Evolutionary conservation across 163 green algal species (phyloP), one percentile per base, ranked within the genome.

Genomic region (Prototheca wickerhamii): DNA sequence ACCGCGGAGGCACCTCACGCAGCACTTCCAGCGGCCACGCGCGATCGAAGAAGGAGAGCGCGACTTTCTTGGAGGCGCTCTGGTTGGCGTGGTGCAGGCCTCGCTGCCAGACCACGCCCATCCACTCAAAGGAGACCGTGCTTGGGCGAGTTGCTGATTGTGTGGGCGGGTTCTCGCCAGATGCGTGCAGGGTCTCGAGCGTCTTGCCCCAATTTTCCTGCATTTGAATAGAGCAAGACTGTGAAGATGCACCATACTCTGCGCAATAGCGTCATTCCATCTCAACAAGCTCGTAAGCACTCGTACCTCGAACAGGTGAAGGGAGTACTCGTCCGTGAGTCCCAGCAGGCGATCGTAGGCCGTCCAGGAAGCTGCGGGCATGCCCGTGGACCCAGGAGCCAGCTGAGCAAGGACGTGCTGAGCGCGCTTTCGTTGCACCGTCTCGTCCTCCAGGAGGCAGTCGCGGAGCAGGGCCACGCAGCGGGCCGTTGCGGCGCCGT

Each of bases 71-170:
- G 23, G 23, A 6, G 23, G 30, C 53, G 18, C 8, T 23, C 28
- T n/a, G 53, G 53, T 35, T 60, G 53, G 53, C 6, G 8, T 60
- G 53, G 29, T 5, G 8, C 10, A 60, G 26, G 30, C 53, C 53
- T 8, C 53, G 53, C 26, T 10, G 23, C 53, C 53, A 60, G 23
- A 60, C 12, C 29, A 60, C 28, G 23, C 12, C 29, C 53, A 60
- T 60, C 53, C 53, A 60, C 12, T 60, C 53, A 37, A 60, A 60
- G 26, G 28, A 6, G 29, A 60, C 12, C 15, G 15, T 10, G 46
- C 46, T n/a, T n/a, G n/a, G n/a, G n/a, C n/a, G n/a, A n/a, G n/a
- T n/a, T n/a, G n/a, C n/a, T n/a, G n/a, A n/a, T n/a, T n/a, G n/a
- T n/a, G n/a, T n/a, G n/a, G n/a, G n/a, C n/a, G n/a, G n/a, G n/a